Conservation (phyloP, 2,329 filamentous ascomycete genomes). For the Paramyrothecium roridum region DNA sequence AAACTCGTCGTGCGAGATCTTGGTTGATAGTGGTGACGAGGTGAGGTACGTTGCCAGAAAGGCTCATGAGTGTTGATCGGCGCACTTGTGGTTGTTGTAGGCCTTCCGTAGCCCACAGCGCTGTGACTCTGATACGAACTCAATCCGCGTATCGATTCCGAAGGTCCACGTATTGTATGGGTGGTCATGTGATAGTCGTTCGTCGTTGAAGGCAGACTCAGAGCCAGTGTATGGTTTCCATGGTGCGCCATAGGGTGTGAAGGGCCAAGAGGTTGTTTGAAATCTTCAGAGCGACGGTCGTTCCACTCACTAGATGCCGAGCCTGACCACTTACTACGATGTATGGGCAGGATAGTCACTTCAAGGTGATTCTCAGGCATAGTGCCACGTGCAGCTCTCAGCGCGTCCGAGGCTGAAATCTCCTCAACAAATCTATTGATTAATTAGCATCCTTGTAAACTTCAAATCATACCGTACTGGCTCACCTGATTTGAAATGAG, state of each 20-base stretch:
- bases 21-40: no score
- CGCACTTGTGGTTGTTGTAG: no score
- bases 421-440: conserved; percentile 20
- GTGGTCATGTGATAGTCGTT: no score
- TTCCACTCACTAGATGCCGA: background rate
- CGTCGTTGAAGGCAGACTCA: no score
- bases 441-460: background rate
- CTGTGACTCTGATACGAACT: no score
- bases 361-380: conserved; percentile 22
- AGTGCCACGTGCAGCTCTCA: conserved; percentile 14
- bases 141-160: no score
- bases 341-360: conserved; percentile 19
- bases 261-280: background rate
- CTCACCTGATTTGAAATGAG: background rate
- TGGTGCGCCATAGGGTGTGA: no score
- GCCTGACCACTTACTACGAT: conserved; percentile 28
- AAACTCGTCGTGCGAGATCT: no score
- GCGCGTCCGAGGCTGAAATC: conserved; percentile 19
- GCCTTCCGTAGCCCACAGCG: no score
- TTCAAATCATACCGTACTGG: background rate
- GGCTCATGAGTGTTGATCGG: background rate
- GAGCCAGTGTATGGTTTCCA: no score
- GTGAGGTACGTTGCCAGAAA: no score
- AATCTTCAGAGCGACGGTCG: background rate
- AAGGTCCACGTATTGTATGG: no score